These are phyloP conservation scores for Metarhizium brunneum DNA, from an alignment of 2,329 filamentous ascomycete species.

Conservation along the genomic window DNA sequence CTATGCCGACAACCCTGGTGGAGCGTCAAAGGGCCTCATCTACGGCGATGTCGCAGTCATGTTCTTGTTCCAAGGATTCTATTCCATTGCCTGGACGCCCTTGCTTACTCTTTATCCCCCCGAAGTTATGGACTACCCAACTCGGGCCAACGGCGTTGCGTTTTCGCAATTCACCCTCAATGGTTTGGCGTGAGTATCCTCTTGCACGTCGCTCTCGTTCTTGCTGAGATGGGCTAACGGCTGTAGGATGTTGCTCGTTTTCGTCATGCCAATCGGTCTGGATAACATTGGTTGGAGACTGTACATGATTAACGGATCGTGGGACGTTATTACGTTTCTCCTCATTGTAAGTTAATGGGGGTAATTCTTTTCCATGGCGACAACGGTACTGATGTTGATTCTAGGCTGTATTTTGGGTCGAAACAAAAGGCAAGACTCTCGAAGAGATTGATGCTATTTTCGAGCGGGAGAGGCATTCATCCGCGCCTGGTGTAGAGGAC, in stretches of 20 bases:
- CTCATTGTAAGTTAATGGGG: conserved; percentile 4
- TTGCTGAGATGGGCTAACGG: background rate
- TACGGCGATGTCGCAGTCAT: conserved; percentile 25
- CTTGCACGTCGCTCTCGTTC: background rate
- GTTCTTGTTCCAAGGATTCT: conserved; percentile 19
- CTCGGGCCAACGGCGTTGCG: conserved; percentile 26
- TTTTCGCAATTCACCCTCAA: conserved; percentile 7
- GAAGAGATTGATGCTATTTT: conserved; percentile 31
- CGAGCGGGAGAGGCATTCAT: conserved; percentile 11
- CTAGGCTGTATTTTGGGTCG: conserved; percentile 16
- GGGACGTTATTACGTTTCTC: conserved; percentile 14
- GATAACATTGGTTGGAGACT: conserved; percentile 16
- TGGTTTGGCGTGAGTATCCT: conserved; percentile 7
- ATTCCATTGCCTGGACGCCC: conserved; percentile 19
- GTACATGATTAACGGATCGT: conserved; percentile 16
- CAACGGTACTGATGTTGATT: too few relatives aligned
- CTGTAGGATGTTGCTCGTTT: conserved; percentile 10
- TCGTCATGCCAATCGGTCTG: conserved; percentile 14
- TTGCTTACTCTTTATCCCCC: conserved; percentile 17
- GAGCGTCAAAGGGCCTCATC: conserved; percentile 13
- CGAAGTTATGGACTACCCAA: conserved; percentile 19
- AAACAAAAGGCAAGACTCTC: conserved; percentile 35
- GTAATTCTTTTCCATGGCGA: too few relatives aligned
- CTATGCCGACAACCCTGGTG: conserved; percentile 7
- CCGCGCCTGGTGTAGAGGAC: conserved; percentile 11